Evolutionary conservation across 2,329 filamentous ascomycete species (phyloP), one percentile per base, ranked within the genome.

Genomic region (Fusarium aywerte): DNA sequence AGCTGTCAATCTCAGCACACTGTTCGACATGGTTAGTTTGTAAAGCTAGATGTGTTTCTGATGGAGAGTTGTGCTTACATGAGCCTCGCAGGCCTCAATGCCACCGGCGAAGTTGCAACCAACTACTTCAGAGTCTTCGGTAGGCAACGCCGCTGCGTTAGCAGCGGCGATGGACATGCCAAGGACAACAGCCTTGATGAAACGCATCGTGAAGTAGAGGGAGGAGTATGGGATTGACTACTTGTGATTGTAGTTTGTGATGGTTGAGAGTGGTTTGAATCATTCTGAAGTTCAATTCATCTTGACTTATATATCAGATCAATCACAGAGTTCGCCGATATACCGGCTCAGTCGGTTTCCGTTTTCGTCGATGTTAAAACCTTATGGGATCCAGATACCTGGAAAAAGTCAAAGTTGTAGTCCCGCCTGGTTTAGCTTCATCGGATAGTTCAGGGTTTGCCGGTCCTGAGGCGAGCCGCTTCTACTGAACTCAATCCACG

Each of bases 131-230:
- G 45, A 20, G 5, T 33, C 57, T 4, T 31, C 57, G 1, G 57
- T 18, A 5, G 58, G 57, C 35, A 62, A 36, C 21, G 40, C 58
- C 7, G 58, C 58, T 1, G 58, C 57, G 18, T 47, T 62, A 25
- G 29, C 49, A 29, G 36, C 32, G 32, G 58, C 48, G 10, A 62
- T 35, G 36, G 48, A 38, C 21, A 62, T 33, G 15, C 58, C 25
- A 38, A 51, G 61, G 13, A 56, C 20, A 8, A 62, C 27, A 11
- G 50, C 43, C 40, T 62, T 62, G 42, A 42, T 31, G 31, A 62
- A 33, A 32, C 48, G 59, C 59, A 62, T 62, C 11, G 25, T 13
- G 20, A 38, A 43, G n/a, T n/a, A n/a, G 21, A 7, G n/a, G 5
- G 18, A n/a, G 13, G 18, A 15, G 18, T 20, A 10, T 29, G 21